Evolutionary conservation across 2,329 filamentous ascomycete genomes (phyloP).

Genomic region (Cladosporium velox): DNA sequence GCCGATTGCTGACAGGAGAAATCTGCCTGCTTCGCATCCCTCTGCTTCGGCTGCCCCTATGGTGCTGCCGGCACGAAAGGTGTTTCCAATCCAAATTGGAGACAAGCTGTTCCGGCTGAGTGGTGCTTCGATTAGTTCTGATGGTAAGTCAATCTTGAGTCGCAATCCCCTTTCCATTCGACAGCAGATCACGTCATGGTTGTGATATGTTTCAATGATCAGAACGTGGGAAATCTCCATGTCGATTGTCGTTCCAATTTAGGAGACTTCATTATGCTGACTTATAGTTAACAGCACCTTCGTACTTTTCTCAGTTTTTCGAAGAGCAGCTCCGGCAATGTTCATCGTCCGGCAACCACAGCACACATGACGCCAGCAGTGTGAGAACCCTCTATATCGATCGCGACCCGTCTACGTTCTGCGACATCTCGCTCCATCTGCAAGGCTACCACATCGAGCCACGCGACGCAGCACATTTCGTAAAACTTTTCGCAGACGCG

Average conservation of each 20-base stretch:
- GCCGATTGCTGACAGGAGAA: background rate
- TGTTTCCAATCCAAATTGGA: conserved; percentile 71
- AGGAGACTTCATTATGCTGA: no score
- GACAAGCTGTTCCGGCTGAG: conserved; percentile 69
- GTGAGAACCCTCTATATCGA: conserved; percentile 91
- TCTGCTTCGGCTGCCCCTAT: conserved; percentile 27
- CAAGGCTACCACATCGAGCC: conserved; percentile 89
- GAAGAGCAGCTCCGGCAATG: conserved; percentile 72
- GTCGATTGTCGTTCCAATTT: no score
- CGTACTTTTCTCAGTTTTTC: conserved; percentile 96
- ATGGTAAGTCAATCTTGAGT: conserved; percentile 57
- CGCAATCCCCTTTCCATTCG: background rate
- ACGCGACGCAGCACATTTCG: conserved; percentile 80
- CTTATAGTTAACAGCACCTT: conserved; percentile 62
- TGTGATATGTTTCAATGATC: background rate
- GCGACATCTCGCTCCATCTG: conserved; percentile 84
- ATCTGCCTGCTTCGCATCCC: background rate
- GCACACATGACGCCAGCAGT: conserved; percentile 41
- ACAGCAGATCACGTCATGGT: background rate
- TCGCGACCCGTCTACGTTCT: conserved; percentile 84
- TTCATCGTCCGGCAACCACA: conserved; percentile 45
- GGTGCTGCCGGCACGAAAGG: conserved; percentile 68
- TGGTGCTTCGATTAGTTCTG: conserved; percentile 69
- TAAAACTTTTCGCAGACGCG: conserved; percentile 88
- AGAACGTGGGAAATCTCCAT: background rate